phyloP scores from a whole-genome alignment of 306 rosid genomes.

The Fragaria nilgerrensis region DNA sequence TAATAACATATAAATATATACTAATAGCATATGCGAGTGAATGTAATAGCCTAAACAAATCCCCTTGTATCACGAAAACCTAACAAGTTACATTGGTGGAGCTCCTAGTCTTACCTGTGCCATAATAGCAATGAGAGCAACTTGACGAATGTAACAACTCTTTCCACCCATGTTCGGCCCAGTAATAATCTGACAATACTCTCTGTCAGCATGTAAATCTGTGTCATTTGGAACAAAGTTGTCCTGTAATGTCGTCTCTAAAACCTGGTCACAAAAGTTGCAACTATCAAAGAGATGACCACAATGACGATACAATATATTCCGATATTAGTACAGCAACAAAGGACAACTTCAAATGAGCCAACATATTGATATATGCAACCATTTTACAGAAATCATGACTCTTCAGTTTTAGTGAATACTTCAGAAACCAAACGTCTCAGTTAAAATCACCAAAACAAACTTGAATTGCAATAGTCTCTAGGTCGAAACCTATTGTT shows the following conservation, averaged over 20 bases:
- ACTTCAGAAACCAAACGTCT: neutral
- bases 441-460: neutral
- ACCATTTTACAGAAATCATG: neutral
- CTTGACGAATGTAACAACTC: constrained; percentile 98
- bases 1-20: too few species aligned
- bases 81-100: neutral
- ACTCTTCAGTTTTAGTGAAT: neutral
- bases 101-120: constrained; percentile 69
- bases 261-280: constrained; percentile 54
- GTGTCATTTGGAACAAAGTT: constrained; percentile 93
- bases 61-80: neutral
- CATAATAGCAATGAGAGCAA: constrained; percentile 84
- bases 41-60: neutral
- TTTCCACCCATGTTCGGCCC: constrained; percentile 99
- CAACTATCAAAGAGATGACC: constrained; percentile 28
- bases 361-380: too few species aligned
- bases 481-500: neutral
- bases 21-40: too few species aligned
- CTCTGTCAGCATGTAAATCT: constrained; percentile 55
- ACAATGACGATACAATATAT: neutral
- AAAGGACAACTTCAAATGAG: neutral
- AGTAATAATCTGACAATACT: constrained; percentile 86
- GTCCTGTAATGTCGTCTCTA: constrained; percentile 72
- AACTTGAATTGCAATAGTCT: neutral
- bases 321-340: neutral